Evolutionary conservation across 73 alveolate species (phyloP), one percentile per base, ranked within the genome.

Genomic region (Paramecium pentaurelia): DNA sequence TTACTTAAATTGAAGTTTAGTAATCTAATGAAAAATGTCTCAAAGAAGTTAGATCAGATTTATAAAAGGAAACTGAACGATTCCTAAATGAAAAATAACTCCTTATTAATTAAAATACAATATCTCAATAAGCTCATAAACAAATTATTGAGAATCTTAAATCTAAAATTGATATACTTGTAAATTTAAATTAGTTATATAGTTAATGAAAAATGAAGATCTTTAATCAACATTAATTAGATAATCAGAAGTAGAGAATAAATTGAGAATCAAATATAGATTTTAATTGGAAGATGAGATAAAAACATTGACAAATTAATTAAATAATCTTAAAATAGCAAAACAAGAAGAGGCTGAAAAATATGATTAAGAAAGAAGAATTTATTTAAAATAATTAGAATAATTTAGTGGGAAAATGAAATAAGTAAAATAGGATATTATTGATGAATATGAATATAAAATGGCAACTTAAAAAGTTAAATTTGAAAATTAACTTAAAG

Each of bases 391-490:
- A 47, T 49, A 80, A 49, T 36, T 80, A 10, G 91, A 80, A 80
- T 40, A 42, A 25, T 44, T 80, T 25, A 80, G 73, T 80, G 44
- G 34, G 4, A 80, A 49, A 49, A 2, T 80, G 44, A 80, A 80
- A 45, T n/a, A 80, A 14, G 28, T 49, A 1, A 80, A 80, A 36
- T 34, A 80, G 10, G 91, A 80, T 32, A 16, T 20, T 4, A 47
- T 80, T 25, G 71, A 80, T 45, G 77, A 80, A 80, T 80, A 80
- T 49, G 91, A 80, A 80, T 80, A 80, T 47, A 80, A 80, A 36
- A 6, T 80, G 28, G 91, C 91, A 2, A 16, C 71, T 14, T n/a
- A 80, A 18, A 80, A 47, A 80, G 36, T 47, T 7, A 80, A 49
- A 80, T 80, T 49, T 22, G 71, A 80, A 80, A 40, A 47, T 44